phyloP scores from a whole-genome alignment of 345 rosid species.

The Populus nigra region DNA sequence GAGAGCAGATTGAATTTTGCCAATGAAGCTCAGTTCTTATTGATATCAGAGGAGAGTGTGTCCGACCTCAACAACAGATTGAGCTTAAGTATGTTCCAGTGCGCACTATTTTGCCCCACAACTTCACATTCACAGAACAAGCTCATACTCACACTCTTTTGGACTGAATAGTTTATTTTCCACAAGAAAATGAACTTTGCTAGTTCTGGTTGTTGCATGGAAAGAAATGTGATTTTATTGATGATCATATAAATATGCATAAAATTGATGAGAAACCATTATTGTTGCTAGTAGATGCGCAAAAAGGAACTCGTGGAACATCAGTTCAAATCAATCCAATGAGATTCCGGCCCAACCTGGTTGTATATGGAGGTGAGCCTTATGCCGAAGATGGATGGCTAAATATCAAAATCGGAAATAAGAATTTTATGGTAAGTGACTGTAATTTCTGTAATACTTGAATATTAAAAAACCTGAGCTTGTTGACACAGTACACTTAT shows the following conservation, averaged over 20 bases:
- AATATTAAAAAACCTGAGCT: too few relatives aligned
- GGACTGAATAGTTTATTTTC: background rate
- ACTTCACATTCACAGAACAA: background rate
- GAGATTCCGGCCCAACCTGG: slow-evolving; percentile 88
- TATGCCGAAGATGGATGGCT: slow-evolving; percentile 84
- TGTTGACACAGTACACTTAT: too few relatives aligned
- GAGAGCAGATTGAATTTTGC: slow-evolving; percentile 62
- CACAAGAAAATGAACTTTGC: background rate
- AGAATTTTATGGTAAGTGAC: slow-evolving; percentile 53
- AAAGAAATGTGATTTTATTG: background rate
- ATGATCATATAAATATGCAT: background rate
- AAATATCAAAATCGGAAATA: slow-evolving; percentile 58
- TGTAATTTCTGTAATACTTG: too few relatives aligned
- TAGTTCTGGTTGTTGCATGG: background rate
- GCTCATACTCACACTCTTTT: background rate
- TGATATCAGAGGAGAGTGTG: slow-evolving; percentile 80
- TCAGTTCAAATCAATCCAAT: slow-evolving; percentile 41
- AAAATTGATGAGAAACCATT: background rate
- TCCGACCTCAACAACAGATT: slow-evolving; percentile 67
- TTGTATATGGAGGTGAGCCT: slow-evolving; percentile 73
- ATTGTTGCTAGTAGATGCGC: slow-evolving; percentile 34
- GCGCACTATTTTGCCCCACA: background rate
- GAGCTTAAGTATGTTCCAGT: slow-evolving; percentile 45
- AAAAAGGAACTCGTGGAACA: slow-evolving; percentile 19
- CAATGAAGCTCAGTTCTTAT: slow-evolving; percentile 89